Evolutionary conservation across 2,329 filamentous ascomycete species (phyloP).

Genomic region (Colletotrichum neosansevieriae): DNA sequence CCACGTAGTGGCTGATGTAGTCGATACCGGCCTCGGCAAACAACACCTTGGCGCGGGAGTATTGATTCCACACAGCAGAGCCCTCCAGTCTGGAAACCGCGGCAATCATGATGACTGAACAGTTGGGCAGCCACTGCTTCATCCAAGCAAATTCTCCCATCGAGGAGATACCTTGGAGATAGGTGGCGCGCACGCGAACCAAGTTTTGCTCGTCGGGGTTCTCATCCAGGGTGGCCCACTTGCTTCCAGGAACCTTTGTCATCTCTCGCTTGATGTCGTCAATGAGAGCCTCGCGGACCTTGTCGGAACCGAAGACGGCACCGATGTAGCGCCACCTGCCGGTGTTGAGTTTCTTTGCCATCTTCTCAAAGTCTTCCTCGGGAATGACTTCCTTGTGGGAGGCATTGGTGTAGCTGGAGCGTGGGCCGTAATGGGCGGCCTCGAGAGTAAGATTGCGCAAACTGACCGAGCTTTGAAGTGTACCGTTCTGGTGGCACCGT

Average conservation of each 20-base stretch:
- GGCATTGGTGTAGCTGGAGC: constrained; percentile 38
- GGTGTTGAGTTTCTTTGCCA: constrained; percentile 31
- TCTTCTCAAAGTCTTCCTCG: constrained; percentile 31
- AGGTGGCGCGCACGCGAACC: constrained; percentile 23
- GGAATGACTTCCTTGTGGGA: constrained; percentile 26
- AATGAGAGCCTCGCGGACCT: constrained; percentile 30
- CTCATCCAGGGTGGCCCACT: constrained; percentile 34
- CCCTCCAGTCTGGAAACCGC: constrained; percentile 24
- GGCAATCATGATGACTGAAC: constrained; percentile 31
- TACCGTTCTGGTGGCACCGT: background rate
- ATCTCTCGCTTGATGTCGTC: constrained; percentile 25
- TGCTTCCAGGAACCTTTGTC: constrained; percentile 30
- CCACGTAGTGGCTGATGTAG: constrained; percentile 32
- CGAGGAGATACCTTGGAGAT: constrained; percentile 32
- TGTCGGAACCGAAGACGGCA: constrained; percentile 28
- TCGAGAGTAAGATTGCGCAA: constrained; percentile 28
- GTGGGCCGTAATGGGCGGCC: constrained; percentile 29
- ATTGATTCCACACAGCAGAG: constrained; percentile 28
- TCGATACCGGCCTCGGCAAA: constrained; percentile 31
- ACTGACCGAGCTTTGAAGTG: constrained; percentile 28
- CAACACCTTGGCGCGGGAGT: constrained; percentile 20
- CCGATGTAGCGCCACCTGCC: constrained; percentile 34
- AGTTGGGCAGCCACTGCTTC: constrained; percentile 33
- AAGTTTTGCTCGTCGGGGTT: constrained; percentile 24
- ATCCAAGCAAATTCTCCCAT: constrained; percentile 36